These are phyloP conservation scores for Vaccinium myrtillus DNA, from an alignment of 148 eudicot genomes.

Conservation along the genomic window DNA sequence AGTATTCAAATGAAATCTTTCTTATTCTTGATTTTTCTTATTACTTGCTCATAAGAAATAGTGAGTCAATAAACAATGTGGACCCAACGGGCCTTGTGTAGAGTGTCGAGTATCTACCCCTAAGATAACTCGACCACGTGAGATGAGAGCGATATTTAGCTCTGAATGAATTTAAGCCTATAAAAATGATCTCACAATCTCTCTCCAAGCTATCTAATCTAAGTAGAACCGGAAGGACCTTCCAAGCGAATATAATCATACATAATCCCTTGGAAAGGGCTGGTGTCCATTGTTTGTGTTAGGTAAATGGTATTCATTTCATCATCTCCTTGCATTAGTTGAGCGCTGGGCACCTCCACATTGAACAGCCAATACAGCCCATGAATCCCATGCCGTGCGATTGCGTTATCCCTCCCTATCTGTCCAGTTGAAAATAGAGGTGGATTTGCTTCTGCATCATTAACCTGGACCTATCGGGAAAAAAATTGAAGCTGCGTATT, in stretches of 20 bases:
- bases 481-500: background rate
- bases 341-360: slow-evolving; percentile 44
- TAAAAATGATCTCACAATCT: background rate
- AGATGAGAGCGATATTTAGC: background rate
- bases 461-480: slow-evolving; percentile 43
- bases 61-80: background rate
- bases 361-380: slow-evolving; percentile 58
- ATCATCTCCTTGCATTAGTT: slow-evolving; percentile 45
- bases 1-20: background rate
- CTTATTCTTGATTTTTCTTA: background rate
- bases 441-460: slow-evolving; percentile 45
- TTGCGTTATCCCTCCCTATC: slow-evolving; percentile 57
- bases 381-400: slow-evolving; percentile 66
- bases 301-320: slow-evolving; percentile 36
- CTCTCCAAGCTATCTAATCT: background rate
- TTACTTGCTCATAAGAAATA: background rate
- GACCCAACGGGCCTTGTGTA: background rate
- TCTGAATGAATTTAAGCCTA: background rate
- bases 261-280: slow-evolving; percentile 61
- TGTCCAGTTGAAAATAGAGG: slow-evolving; percentile 52
- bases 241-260: slow-evolving; percentile 72
- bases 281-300: slow-evolving; percentile 48
- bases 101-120: background rate
- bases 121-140: background rate
- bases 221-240: slow-evolving; percentile 38